A percentile compares a stretch with the other conserved stretches of the same genome.
phyloP scores from a whole-genome alignment of 2,329 filamentous ascomycete genomes.

The Graphilbum fragrans region DNA sequence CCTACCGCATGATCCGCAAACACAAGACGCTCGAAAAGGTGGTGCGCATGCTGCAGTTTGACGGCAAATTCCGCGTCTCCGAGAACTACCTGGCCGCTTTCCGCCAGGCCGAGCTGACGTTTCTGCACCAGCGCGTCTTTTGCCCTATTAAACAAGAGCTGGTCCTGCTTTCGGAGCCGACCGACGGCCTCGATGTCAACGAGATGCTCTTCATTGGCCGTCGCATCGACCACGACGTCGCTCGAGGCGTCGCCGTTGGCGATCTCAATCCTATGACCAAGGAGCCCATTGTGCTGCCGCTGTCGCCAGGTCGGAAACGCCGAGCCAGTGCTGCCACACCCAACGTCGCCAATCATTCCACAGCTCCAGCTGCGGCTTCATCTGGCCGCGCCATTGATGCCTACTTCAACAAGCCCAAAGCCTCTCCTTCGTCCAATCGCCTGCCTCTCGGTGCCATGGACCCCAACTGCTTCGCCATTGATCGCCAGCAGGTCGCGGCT shows the following conservation, averaged over 20 bases:
- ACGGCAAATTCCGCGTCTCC: slow-evolving; percentile 74
- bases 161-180: slow-evolving; percentile 61
- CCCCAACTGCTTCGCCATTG: slow-evolving; percentile 44
- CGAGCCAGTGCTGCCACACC: slow-evolving; percentile 12
- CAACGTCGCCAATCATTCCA: neutral
- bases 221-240: slow-evolving; percentile 55
- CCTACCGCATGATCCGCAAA: slow-evolving; percentile 80
- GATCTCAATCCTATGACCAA: slow-evolving; percentile 89
- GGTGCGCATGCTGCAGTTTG: slow-evolving; percentile 73
- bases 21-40: slow-evolving; percentile 78
- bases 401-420: slow-evolving; percentile 38
- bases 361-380: slow-evolving; percentile 13
- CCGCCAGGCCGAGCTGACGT: slow-evolving; percentile 78
- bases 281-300: slow-evolving; percentile 35
- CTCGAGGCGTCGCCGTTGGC: slow-evolving; percentile 63
- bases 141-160: slow-evolving; percentile 61
- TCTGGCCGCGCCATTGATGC: slow-evolving; percentile 32
- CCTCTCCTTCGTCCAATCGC: slow-evolving; percentile 16
- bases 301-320: slow-evolving; percentile 27
- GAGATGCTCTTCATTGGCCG: slow-evolving; percentile 74
- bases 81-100: slow-evolving; percentile 72
- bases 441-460: slow-evolving; percentile 53
- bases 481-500: slow-evolving; percentile 33
- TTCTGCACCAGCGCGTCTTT: slow-evolving; percentile 89
- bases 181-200: slow-evolving; percentile 48